Evolutionary conservation across 2,329 filamentous ascomycete species (phyloP).

Genomic region (Alternaria metachromatica): DNA sequence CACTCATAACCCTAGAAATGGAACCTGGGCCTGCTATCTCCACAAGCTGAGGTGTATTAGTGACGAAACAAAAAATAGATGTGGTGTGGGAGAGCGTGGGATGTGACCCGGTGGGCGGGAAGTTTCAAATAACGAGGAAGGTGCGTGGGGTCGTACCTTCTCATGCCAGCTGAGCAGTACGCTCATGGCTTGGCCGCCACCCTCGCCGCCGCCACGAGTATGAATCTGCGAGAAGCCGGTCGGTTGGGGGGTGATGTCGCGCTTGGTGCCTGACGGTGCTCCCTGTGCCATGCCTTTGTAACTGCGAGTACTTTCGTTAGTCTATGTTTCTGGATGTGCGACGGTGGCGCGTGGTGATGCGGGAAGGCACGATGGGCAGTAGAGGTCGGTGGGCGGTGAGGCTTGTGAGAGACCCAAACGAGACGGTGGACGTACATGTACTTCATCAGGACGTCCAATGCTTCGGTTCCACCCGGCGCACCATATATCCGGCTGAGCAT

Average conservation of each 20-base stretch:
- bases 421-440: slow-evolving; percentile 73
- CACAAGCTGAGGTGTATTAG: slow-evolving; percentile 65
- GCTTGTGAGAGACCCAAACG: neutral
- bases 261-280: slow-evolving; percentile 35
- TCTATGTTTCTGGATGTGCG: neutral
- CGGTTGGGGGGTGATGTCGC: slow-evolving; percentile 71
- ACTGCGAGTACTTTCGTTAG: slow-evolving; percentile 54
- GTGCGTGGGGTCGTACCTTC: slow-evolving; percentile 61
- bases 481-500: slow-evolving; percentile 82
- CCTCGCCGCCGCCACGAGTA: slow-evolving; percentile 65
- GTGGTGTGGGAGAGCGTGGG: neutral
- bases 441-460: slow-evolving; percentile 94
- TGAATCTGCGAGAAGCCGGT: slow-evolving; percentile 89
- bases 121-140: slow-evolving; percentile 1
- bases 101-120: neutral
- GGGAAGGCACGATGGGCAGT: neutral
- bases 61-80: neutral
- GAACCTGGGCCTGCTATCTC: slow-evolving; percentile 88
- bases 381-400: neutral
- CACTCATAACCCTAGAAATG: slow-evolving; percentile 94
- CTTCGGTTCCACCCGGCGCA: slow-evolving; percentile 79
- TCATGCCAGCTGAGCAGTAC: slow-evolving; percentile 98
- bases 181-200: slow-evolving; percentile 89
- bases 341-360: neutral
- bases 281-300: slow-evolving; percentile 84